A percentile compares a stretch with the other conserved stretches of the same genome.
Conservation (phyloP, 2,329 filamentous ascomycete species). For the Fusarium verticillioides region DNA sequence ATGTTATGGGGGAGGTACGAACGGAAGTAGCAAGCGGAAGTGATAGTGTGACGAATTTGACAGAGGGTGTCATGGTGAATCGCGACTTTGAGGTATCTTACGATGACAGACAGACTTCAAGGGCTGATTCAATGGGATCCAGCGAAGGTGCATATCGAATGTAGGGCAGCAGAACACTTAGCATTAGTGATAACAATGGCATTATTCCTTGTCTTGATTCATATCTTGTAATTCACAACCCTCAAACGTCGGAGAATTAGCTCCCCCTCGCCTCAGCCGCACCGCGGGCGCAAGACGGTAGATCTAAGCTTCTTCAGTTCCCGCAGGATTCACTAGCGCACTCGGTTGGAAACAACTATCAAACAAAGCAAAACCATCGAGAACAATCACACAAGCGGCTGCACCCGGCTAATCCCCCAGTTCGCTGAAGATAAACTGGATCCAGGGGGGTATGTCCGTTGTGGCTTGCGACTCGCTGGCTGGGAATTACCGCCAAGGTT, state of each 20-base stretch:
- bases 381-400: neutral
- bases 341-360: neutral
- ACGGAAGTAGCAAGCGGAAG: slow-evolving; percentile 26
- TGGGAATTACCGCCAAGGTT: neutral
- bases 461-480: neutral
- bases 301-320: neutral
- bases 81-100: slow-evolving; percentile 41
- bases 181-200: neutral
- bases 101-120: slow-evolving; percentile 27
- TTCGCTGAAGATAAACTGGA: neutral
- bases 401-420: neutral
- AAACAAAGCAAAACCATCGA: neutral
- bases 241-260: neutral
- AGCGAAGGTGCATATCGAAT: slow-evolving; percentile 29
- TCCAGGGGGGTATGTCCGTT: neutral
- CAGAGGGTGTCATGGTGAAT: slow-evolving; percentile 38
- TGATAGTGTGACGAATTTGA: slow-evolving; percentile 40
- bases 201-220: neutral
- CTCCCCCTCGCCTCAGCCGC: neutral
- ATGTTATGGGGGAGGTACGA: slow-evolving; percentile 1
- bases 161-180: neutral
- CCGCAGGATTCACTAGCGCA: neutral
- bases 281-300: neutral
- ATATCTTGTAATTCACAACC: neutral
- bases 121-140: slow-evolving; percentile 33